These are phyloP conservation scores for Pseudonectria buxi DNA, from an alignment of 2,329 filamentous ascomycete genomes.

Conservation along the genomic window DNA sequence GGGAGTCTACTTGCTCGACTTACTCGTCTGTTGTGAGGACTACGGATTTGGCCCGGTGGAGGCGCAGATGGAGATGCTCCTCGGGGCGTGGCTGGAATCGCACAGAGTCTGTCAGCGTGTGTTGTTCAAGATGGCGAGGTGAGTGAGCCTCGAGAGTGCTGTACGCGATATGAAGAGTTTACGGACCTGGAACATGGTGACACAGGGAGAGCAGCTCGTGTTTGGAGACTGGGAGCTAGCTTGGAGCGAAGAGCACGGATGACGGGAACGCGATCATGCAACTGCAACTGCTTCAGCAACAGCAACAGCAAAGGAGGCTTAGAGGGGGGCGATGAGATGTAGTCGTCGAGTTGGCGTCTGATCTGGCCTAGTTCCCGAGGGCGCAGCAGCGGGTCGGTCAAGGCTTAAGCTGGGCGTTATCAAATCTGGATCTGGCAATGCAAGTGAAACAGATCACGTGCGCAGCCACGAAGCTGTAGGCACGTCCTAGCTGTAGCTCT, in stretches of 20 bases:
- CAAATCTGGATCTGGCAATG: too few species aligned
- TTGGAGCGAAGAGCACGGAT: too few species aligned
- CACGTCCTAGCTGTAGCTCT: too few species aligned
- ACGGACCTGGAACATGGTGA: constrained; percentile 22
- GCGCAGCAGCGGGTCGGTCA: too few species aligned
- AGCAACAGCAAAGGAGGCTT: neutral
- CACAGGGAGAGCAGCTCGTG: neutral
- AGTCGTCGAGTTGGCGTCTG: too few species aligned
- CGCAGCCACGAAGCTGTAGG: too few species aligned
- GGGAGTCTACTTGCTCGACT: constrained; percentile 22
- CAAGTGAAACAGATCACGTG: too few species aligned
- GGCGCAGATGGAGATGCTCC: constrained; percentile 69
- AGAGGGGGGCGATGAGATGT: too few species aligned
- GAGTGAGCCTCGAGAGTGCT: neutral
- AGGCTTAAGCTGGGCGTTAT: too few species aligned
- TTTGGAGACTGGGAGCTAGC: neutral
- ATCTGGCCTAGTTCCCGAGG: too few species aligned
- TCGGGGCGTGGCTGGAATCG: constrained; percentile 53
- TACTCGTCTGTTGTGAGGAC: constrained; percentile 72
- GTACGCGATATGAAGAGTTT: neutral
- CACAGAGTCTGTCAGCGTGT: constrained; percentile 6
- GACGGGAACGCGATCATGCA: neutral
- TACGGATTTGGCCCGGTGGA: constrained; percentile 78
- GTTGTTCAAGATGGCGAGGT: neutral
- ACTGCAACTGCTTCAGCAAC: neutral